Evolutionary conservation across 2,329 filamentous ascomycete species (phyloP).

Genomic region (Penicillium polonicum): DNA sequence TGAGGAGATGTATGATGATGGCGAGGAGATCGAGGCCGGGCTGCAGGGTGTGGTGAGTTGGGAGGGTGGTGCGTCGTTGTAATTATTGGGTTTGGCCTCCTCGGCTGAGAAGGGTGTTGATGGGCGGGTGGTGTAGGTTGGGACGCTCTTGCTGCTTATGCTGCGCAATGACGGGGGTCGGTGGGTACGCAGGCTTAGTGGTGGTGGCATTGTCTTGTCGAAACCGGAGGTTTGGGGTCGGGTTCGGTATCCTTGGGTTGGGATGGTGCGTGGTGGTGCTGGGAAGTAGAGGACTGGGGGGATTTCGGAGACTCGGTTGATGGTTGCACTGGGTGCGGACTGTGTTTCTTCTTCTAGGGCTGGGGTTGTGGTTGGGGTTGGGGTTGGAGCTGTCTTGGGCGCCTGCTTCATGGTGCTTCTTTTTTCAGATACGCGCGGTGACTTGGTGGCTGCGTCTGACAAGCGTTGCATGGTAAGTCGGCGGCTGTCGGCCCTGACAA

Average conservation of each 20-base stretch:
- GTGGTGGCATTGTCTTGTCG: slow-evolving; percentile 18
- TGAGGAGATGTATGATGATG: slow-evolving; percentile 6
- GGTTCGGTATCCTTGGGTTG: slow-evolving; percentile 25
- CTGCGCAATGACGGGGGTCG: slow-evolving; percentile 29
- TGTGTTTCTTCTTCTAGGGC: background rate
- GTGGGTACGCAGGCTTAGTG: slow-evolving; percentile 9
- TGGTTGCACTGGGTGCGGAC: slow-evolving; percentile 18
- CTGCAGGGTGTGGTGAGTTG: slow-evolving; percentile 14
- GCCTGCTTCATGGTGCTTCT: background rate
- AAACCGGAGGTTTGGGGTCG: slow-evolving; percentile 25
- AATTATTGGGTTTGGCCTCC: slow-evolving; percentile 12
- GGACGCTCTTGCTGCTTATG: slow-evolving; percentile 23
- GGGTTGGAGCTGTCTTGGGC: background rate
- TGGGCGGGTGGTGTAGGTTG: slow-evolving; percentile 16
- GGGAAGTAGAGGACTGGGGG: slow-evolving; percentile 22
- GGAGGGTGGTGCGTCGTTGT: slow-evolving; percentile 19
- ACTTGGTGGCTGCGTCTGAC: background rate
- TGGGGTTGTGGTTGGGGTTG: background rate
- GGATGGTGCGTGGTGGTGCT: slow-evolving; percentile 15
- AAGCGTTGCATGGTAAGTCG: slow-evolving; percentile 7
- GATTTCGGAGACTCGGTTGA: slow-evolving; percentile 27
- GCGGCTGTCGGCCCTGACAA: slow-evolving; percentile 7
- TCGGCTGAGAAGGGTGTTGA: slow-evolving; percentile 15
- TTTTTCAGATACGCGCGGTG: background rate
- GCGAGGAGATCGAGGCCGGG: slow-evolving; percentile 20